Evolutionary conservation across 768 basidiomycete species (phyloP).

Genomic region (Agaricus sinodeliciosus): DNA sequence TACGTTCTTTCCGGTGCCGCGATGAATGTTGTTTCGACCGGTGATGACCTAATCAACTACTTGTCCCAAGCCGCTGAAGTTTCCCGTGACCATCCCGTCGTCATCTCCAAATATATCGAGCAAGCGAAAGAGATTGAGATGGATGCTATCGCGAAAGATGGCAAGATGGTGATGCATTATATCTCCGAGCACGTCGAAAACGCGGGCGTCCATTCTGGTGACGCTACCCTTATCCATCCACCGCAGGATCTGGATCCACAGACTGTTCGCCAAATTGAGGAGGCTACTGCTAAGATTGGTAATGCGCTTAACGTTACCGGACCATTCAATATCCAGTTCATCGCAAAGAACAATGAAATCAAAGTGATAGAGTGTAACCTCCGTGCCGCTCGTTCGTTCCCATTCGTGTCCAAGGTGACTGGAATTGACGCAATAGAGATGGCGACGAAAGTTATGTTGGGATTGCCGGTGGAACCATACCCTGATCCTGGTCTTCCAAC

Average conservation of each 20-base stretch:
- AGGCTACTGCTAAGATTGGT: slow-evolving; percentile 96
- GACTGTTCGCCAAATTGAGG: slow-evolving; percentile 93
- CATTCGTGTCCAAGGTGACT: slow-evolving; percentile 98
- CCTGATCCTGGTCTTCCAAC: slow-evolving; percentile 81
- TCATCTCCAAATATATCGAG: slow-evolving; percentile 99
- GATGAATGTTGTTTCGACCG: slow-evolving; percentile 98
- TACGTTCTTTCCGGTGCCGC: slow-evolving; percentile 99
- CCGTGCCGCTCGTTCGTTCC: slow-evolving; percentile 95
- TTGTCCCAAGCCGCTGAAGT: slow-evolving; percentile 93
- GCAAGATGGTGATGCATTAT: slow-evolving; percentile 99
- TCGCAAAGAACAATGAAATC: slow-evolving; percentile 99
- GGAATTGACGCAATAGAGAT: slow-evolving; percentile 97
- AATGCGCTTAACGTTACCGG: slow-evolving; percentile 97
- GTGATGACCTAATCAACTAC: slow-evolving; percentile 86
- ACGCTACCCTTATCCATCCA: slow-evolving; percentile 96
- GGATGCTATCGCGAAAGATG: slow-evolving; percentile 96
- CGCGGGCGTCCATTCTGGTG: slow-evolving; percentile 97
- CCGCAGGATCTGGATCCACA: slow-evolving; percentile 97
- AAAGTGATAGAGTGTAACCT: slow-evolving; percentile 99
- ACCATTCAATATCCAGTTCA: slow-evolving; percentile 99
- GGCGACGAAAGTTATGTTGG: slow-evolving; percentile 98
- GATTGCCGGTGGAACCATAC: slow-evolving; percentile 81
- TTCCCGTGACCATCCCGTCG: slow-evolving; percentile 84
- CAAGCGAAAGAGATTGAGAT: slow-evolving; percentile 99
- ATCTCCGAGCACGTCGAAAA: slow-evolving; percentile 99